These are phyloP conservation scores for Mollisia scopiformis DNA, from an alignment of 2,329 filamentous ascomycete species.

Conservation along the genomic window DNA sequence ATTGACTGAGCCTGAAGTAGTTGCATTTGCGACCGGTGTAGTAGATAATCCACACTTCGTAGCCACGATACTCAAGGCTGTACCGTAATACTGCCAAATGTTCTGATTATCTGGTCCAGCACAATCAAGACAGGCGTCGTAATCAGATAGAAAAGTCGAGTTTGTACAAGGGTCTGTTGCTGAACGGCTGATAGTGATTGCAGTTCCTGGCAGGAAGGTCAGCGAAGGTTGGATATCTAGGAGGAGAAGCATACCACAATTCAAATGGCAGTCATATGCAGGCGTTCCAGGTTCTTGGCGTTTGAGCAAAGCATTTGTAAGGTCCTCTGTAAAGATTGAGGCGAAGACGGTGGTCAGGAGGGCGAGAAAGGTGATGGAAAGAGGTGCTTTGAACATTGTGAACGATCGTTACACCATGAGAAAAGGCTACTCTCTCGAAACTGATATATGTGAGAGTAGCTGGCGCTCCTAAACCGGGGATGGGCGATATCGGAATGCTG, in stretches of 20 bases:
- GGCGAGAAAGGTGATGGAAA: conserved; percentile 8
- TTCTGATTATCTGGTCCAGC: conserved; percentile 25
- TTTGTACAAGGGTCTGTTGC: conserved; percentile 17
- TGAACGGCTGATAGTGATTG: conserved; percentile 10
- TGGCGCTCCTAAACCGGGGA: not conserved
- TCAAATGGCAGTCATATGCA: conserved; percentile 20
- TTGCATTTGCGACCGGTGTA: conserved; percentile 3
- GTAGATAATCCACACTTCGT: conserved; percentile 17
- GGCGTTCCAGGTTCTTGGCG: conserved; percentile 23
- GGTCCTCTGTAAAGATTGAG: conserved; percentile 11
- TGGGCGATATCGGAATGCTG: not conserved
- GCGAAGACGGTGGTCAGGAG: conserved; percentile 8
- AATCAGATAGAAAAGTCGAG: conserved; percentile 21
- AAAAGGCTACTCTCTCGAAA: too few relatives aligned
- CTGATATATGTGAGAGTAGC: conserved; percentile 5
- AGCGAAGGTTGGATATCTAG: not conserved
- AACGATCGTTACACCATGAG: too few relatives aligned
- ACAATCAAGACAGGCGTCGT: conserved; percentile 23
- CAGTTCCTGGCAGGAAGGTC: conserved; percentile 1
- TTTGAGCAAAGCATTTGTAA: conserved; percentile 16
- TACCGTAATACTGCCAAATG: conserved; percentile 28
- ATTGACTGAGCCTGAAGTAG: not conserved
- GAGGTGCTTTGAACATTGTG: conserved; percentile 20
- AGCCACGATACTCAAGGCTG: conserved; percentile 14
- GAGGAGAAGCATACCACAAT: conserved; percentile 18